A percentile compares a stretch with the other conserved stretches of the same genome.
Evolutionary conservation across 1,284 basidiomycete genomes (phyloP).

Genomic region (Spongiforma sp.): DNA sequence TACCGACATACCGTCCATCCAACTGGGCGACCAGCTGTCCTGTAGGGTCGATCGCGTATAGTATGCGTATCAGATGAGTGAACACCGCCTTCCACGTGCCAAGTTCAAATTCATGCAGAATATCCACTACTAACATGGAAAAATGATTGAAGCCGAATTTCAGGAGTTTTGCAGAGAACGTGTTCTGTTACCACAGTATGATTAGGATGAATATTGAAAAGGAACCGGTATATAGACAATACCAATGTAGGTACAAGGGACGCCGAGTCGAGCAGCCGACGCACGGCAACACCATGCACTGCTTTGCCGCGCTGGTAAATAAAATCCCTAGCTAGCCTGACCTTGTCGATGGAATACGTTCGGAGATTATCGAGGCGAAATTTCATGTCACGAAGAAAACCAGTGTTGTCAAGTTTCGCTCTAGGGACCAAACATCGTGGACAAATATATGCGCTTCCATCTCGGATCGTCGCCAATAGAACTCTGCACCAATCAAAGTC

Average conservation of each 20-base stretch:
- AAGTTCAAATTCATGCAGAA: constrained; percentile 34
- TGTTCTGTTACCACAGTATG: constrained; percentile 5
- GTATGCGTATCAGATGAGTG: not conserved
- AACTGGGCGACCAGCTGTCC: not conserved
- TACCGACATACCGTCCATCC: not conserved
- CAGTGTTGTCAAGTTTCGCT: constrained; percentile 1
- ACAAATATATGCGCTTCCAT: constrained; percentile 20
- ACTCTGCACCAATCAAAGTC: constrained; percentile 14
- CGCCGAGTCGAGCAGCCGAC: not conserved
- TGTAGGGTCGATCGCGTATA: not conserved
- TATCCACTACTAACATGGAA: constrained; percentile 20
- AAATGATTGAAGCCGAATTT: constrained; percentile 19
- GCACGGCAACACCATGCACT: constrained; percentile 1
- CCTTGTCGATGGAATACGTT: not conserved
- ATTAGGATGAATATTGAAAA: not conserved
- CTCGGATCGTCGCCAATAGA: constrained; percentile 17
- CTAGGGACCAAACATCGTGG: constrained; percentile 5
- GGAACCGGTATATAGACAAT: not conserved
- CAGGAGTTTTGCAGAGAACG: constrained; percentile 9
- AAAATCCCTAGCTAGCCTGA: constrained; percentile 2
- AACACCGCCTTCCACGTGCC: constrained; percentile 13
- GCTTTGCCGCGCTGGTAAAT: constrained; percentile 5
- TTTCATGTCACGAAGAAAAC: not conserved
- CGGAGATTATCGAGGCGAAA: not conserved
- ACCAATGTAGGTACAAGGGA: constrained; percentile 11